Evolutionary conservation across 345 rosid species (phyloP), one percentile per base, ranked within the genome.

Genomic region (Acer saccharum): DNA sequence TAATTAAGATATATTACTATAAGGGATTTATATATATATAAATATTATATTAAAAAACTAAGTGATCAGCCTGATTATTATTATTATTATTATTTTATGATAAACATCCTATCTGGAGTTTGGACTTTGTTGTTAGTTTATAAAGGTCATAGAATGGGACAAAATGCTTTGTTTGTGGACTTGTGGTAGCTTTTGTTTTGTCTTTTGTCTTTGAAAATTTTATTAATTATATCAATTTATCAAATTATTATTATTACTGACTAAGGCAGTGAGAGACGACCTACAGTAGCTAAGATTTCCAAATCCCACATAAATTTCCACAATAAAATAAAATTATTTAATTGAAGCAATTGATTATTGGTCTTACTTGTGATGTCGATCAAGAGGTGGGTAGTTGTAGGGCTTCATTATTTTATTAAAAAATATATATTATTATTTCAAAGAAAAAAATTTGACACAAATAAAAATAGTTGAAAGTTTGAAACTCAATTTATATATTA

Each of bases 341-440:
- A 57, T 43, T 72, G 10, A 58, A 66, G 61, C 69, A 63, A 20
- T 57, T 48, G 52, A 43, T 16, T 27, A 64, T 64, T 25, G 25
- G n/a, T 72, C 61, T 43, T 61, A 43, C 17, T 61, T 0, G 20
- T 50, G 20, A 50, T 32, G 20, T 52, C 35, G 39, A 35, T 35
- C 48, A 61, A 61, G n/a, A 25, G 39, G 25, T 64, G 77, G 77
- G 77, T 17, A 17, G 69, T 46, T 64, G 60, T n/a, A 2, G 66
- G 57, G 14, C 67, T 41, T 52, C 62, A 73, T 73, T 25, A 20
- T 25, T 62, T 44, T 20, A 4, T 52, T 55, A 35, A 20, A 4
- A 4, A 35, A 29, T 29, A 29, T 29, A 35, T 4, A 35, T 41
- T n/a, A 10, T 58, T 58, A 32, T 7, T 58, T 48, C 18, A 23